Evolutionary conservation across 108 stramenopile genomes (phyloP), one percentile per base, ranked within the genome.

Genomic region (Pseudonitzschia pungens): DNA sequence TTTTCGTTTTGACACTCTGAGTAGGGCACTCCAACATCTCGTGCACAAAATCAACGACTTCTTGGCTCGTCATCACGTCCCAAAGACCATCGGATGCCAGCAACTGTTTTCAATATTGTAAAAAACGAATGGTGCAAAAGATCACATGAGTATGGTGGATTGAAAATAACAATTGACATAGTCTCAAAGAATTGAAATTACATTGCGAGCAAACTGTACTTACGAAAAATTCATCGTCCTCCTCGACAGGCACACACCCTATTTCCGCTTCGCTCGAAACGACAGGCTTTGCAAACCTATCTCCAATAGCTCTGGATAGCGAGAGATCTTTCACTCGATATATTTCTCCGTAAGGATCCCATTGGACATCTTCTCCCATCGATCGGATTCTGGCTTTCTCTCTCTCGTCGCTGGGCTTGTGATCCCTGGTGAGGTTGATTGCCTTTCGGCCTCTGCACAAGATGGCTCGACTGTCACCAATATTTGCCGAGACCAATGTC

Each of bases 31-130:
- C 42, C 36, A 71, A 44, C 48, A 26, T 53, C 27, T 71, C 66
- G 53, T 90, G 77, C 4, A 97, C 94, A 76, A 91, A 96, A 24
- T 89, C 76, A 14, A 97, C 96, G 52, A 91, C 96, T 71, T 99
- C 97, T 76, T 98, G 88, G 67, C 90, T 96, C 14, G 84, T 84
- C 96, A 99, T 96, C 51, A 97, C 96, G 76, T 99, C 98, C 97
- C 97, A 99, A 26, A 99, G 69, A 0, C 98, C 98, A 79, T 99
- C 98, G 27, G 89, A 92, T 4, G 97, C 98, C 41, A 99, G 58
- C 2, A 67, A 29, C 66, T 67, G 16, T 33, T 40, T 31, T 20
- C 9, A 2, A 4, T 0, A 55, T 22, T 10, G 54, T 2, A 55
- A 22, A 55, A 55, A 2, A 20, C 10, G 2, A 24, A 24, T 55